These are phyloP conservation scores for Aphanomyces stellatus DNA, from an alignment of 352 stramenopile species.

Conservation along the genomic window DNA sequence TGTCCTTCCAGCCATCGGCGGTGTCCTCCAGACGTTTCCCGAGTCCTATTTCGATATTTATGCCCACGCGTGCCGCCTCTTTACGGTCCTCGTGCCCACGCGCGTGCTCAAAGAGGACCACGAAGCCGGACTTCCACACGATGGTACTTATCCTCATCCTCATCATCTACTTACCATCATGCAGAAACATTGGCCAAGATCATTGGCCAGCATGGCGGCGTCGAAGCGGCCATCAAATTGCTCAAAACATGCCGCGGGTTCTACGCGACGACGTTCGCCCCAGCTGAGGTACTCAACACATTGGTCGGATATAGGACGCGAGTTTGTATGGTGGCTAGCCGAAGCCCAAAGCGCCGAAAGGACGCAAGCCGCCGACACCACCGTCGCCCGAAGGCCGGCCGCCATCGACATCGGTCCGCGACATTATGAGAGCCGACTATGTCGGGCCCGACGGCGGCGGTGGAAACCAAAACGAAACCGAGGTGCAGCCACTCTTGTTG, in stretches of 20 bases:
- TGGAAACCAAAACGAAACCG: no score
- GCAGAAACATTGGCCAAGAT: conserved; percentile 51
- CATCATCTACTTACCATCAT: neutral
- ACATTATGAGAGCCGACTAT: no score
- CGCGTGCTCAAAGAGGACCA: neutral
- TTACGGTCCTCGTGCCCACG: neutral
- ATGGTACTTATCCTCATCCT: neutral
- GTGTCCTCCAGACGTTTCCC: neutral
- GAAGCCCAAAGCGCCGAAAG: no score
- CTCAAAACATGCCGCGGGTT: conserved; percentile 28
- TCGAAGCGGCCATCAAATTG: conserved; percentile 49
- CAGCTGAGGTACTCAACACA: conserved; percentile 21
- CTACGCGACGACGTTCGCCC: conserved; percentile 20
- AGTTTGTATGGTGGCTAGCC: no score
- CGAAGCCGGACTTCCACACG: conserved; percentile 7
- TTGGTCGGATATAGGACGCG: no score
- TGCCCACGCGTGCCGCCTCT: conserved; percentile 10
- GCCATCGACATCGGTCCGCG: no score
- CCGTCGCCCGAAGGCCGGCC: no score
- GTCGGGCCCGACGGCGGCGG: no score
- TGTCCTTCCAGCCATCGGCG: neutral
- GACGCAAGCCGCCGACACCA: no score
- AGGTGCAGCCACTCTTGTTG: no score
- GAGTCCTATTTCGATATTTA: conserved; percentile 13
- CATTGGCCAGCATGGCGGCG: conserved; percentile 43